Evolutionary conservation across 1,284 basidiomycete species (phyloP), one percentile per base, ranked within the genome.

Genomic region (Apiotrichum gracile): DNA sequence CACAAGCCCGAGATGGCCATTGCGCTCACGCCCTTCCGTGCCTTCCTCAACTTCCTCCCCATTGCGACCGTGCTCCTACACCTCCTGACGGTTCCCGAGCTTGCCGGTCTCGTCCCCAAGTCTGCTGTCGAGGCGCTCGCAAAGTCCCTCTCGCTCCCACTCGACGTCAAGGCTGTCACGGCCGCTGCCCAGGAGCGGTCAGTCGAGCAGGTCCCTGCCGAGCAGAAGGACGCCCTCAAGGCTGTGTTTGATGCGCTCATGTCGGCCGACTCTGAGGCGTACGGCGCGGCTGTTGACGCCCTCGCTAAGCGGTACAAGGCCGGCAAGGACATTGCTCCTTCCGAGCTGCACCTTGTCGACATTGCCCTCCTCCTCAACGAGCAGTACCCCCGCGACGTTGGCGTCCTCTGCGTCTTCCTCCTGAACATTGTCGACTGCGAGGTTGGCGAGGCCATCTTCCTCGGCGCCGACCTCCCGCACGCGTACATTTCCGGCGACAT

Each of bases 401-500:
- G 96, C 14, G 80, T 91, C 31, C 88, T 97, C 67, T 98, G 96
- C 71, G 83, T 86, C 2, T 97, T 91, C 73, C 59, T 98, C 62
- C 80, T 99, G 53, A 98, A 98, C 76, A 83, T 91, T 49, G 82
- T 97, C 44, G 79, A 81, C 51, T 78, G 97, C 61, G 68, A 84
- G 52, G 82, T 85, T 0, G 94, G 94, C 1, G 83, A 97, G 67
- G 91, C 93, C 0, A 89, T 96, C 52, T 98, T 96, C 78, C 80
- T 99, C 13, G 87, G 90, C 38, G 94, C 94, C 1, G 89, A 96
- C 61, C 91, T 97, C 75, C 94, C 96, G 1, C 94, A 99, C 64
- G 96, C 96, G 1, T 99, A 98, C 72, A 81, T 98, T 50, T 85
- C 83, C 33, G 92, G 92, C 70, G 92, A 97, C 71, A 92, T 93